A percentile compares a stretch with the other conserved stretches of the same genome.
phyloP scores from a whole-genome alignment of 2,329 filamentous ascomycete genomes.

The Aspergillus viridinutans region DNA sequence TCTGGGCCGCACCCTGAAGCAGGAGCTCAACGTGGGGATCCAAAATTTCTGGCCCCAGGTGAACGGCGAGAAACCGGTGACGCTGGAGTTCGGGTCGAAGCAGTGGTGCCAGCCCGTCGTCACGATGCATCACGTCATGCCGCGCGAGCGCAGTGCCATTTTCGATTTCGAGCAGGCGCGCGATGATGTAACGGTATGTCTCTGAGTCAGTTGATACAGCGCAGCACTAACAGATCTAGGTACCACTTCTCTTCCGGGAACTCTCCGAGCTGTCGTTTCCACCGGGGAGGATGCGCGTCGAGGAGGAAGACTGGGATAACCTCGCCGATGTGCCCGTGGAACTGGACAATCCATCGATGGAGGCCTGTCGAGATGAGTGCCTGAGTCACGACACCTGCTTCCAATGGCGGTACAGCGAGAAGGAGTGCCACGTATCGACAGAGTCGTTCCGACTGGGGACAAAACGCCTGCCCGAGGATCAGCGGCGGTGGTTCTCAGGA shows the following conservation, averaged over 20 bases:
- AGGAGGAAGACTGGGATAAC: conserved; percentile 52
- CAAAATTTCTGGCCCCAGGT: conserved; percentile 48
- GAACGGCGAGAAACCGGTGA: conserved; percentile 53
- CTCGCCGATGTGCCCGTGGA: conserved; percentile 45
- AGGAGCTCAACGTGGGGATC: conserved; percentile 43
- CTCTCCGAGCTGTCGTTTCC: conserved; percentile 48
- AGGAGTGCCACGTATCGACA: conserved; percentile 10
- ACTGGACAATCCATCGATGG: conserved; percentile 31
- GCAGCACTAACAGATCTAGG: conserved; percentile 24
- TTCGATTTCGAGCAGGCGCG: conserved; percentile 53
- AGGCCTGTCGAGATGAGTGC: conserved; percentile 51
- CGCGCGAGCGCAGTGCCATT: conserved; percentile 48
- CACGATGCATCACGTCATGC: conserved; percentile 54
- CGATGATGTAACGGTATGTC: conserved; percentile 18
- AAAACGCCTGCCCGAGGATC: conserved; percentile 2
- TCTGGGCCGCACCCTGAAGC: conserved; percentile 45
- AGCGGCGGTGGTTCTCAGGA: conserved; percentile 8
- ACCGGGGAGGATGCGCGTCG: conserved; percentile 37
- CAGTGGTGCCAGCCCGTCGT: conserved; percentile 58
- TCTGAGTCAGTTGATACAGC: background rate
- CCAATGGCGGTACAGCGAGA: conserved; percentile 26
- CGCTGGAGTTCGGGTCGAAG: conserved; percentile 41
- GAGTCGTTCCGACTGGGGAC: conserved; percentile 8
- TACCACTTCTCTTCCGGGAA: conserved; percentile 46
- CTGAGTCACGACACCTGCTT: conserved; percentile 31